Conservation (phyloP, 1,139 yeast species). For the Pichia sp. region DNA sequence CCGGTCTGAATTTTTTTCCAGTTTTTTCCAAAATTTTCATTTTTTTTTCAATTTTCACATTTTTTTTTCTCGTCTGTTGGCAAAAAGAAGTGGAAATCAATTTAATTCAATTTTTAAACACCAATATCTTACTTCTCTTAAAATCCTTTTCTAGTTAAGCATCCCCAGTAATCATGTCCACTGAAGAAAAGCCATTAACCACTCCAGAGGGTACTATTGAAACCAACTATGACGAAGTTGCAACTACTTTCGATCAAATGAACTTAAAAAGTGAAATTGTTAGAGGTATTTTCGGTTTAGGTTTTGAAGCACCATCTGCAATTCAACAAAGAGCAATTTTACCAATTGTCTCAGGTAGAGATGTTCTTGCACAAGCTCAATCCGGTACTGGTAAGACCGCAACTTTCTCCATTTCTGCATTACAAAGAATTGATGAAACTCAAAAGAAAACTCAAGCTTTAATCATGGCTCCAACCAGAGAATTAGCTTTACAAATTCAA, state of each 20-base stretch:
- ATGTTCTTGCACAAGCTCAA: slow-evolving; percentile 98
- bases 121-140: neutral
- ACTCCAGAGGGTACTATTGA: slow-evolving; percentile 42
- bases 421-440: slow-evolving; percentile 82
- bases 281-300: slow-evolving; percentile 92
- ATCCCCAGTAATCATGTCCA: slow-evolving; percentile 16
- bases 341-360: slow-evolving; percentile 95
- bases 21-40: neutral
- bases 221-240: slow-evolving; percentile 97
- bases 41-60: neutral
- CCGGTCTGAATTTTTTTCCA: neutral
- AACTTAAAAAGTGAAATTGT: slow-evolving; percentile 71
- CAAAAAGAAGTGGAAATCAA: neutral
- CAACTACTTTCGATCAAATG: slow-evolving; percentile 81
- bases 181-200: slow-evolving; percentile 33
- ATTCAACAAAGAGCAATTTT: slow-evolving; percentile 97
- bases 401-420: slow-evolving; percentile 93
- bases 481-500: slow-evolving; percentile 96
- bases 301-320: slow-evolving; percentile 96
- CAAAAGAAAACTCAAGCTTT: slow-evolving; percentile 84
- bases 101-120: neutral
- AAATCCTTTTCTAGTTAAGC: neutral
- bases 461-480: slow-evolving; percentile 98
- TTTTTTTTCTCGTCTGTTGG: neutral
- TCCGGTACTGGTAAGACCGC: slow-evolving; percentile 99